Percentiles rank a stretch among this genome's conserved stretches.
Conservation (phyloP, 169 alveolate genomes). For the Cryptosporidium andersoni region DNA sequence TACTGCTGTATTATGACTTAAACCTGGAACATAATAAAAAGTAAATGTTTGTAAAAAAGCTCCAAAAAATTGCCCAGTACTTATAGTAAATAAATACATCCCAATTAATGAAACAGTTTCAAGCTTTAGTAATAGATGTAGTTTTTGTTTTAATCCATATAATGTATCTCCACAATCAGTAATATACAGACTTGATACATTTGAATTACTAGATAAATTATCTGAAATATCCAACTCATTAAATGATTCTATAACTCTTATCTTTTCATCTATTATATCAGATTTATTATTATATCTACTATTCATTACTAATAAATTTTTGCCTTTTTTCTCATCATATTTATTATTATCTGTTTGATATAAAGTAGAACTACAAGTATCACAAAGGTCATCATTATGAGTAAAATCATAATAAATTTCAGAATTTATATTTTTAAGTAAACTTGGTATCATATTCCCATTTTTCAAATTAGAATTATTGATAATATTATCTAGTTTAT, state of each 20-base stretch:
- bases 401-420: no score
- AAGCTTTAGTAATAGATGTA: constrained; percentile 11
- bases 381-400: no score
- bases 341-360: background rate
- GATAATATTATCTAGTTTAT: background rate
- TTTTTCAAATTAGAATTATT: no score
- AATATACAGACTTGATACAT: background rate
- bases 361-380: no score
- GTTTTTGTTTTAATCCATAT: no score
- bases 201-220: constrained; percentile 1
- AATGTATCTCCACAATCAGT: no score
- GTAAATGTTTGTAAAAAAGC: constrained; percentile 57
- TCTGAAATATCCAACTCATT: background rate
- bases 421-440: no score
- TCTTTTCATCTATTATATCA: background rate
- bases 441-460: no score
- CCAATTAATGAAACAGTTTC: constrained; percentile 43
- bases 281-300: background rate
- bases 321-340: background rate
- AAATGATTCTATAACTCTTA: background rate
- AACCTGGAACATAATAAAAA: constrained; percentile 40
- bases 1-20: constrained; percentile 31
- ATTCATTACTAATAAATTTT: background rate
- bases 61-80: constrained; percentile 63
- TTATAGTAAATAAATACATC: constrained; percentile 49